Conservation (phyloP, 2,329 filamentous ascomycete genomes). For the Neonectria neomacrospora region DNA sequence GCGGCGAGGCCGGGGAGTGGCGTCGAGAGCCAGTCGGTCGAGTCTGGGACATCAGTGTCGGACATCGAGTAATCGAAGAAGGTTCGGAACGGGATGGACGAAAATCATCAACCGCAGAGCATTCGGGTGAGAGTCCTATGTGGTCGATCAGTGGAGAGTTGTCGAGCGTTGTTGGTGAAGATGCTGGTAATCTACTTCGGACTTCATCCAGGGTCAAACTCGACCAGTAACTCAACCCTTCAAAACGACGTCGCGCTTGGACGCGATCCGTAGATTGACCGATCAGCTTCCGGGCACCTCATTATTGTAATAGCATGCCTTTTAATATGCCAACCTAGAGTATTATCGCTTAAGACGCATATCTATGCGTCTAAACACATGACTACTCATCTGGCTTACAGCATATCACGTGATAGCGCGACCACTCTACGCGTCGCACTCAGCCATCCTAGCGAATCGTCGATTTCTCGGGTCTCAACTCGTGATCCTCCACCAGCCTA, state of each 20-base stretch:
- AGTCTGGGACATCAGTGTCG: slow-evolving; percentile 69
- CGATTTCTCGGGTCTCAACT: slow-evolving; percentile 24
- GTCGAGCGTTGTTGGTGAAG: neutral
- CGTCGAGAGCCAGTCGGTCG: slow-evolving; percentile 86
- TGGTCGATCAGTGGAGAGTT: neutral
- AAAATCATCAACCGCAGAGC: neutral
- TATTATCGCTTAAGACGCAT: neutral
- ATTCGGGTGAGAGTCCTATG: neutral
- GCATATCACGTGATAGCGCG: slow-evolving; percentile 51
- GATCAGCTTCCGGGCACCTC: slow-evolving; percentile 8
- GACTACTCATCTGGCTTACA: neutral
- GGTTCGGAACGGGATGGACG: neutral
- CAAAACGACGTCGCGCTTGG: slow-evolving; percentile 32
- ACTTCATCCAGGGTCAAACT: neutral
- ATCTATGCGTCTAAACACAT: slow-evolving; percentile 8
- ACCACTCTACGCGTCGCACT: slow-evolving; percentile 36
- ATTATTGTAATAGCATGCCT: slow-evolving; percentile 14
- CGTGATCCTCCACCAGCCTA: neutral
- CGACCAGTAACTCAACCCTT: neutral
- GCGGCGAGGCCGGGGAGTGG: slow-evolving; percentile 72
- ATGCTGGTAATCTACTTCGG: neutral
- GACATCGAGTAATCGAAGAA: slow-evolving; percentile 42
- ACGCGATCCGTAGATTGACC: slow-evolving; percentile 39
- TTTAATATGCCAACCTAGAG: neutral
- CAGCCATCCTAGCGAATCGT: slow-evolving; percentile 17